These are phyloP conservation scores for Claviceps humidiphila DNA, from an alignment of 2,329 filamentous ascomycete genomes.

Conservation along the genomic window DNA sequence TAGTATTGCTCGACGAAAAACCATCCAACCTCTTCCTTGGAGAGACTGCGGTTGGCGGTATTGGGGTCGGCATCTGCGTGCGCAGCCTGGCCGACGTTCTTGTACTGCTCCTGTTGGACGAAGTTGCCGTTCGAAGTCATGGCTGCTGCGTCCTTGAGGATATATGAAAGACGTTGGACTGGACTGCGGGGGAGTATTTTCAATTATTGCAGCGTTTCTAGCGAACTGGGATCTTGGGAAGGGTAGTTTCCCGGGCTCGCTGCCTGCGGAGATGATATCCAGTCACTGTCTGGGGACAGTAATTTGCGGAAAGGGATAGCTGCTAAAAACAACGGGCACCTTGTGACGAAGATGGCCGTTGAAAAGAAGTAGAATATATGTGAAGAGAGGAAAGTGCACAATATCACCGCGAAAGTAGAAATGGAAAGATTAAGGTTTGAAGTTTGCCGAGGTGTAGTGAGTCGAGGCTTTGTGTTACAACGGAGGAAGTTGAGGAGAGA, in stretches of 20 bases:
- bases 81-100: constrained; percentile 25
- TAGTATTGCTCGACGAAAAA: constrained; percentile 99
- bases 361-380: neutral
- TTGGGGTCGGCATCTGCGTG: constrained; percentile 21
- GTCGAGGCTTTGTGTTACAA: constrained; percentile 1
- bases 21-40: constrained; percentile 96
- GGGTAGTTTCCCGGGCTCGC: neutral
- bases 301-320: neutral
- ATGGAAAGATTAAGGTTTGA: constrained; percentile 3
- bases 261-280: neutral
- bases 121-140: constrained; percentile 48
- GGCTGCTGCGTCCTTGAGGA: constrained; percentile 12
- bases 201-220: neutral
- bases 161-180: constrained; percentile 3
- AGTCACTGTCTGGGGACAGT: neutral
- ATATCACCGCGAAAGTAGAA: constrained; percentile 1
- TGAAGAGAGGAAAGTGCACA: neutral
- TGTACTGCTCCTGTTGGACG: constrained; percentile 31
- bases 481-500: constrained; percentile 5
- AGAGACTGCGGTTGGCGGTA: constrained; percentile 33
- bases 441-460: too few species aligned
- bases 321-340: constrained; percentile 5
- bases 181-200: constrained; percentile 1
- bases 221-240: neutral
- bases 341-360: constrained; percentile 7